Percentiles rank a stretch among this genome's conserved stretches.
Conservation (phyloP, 2,329 filamentous ascomycete genomes). For the Ophiostoma ips region DNA sequence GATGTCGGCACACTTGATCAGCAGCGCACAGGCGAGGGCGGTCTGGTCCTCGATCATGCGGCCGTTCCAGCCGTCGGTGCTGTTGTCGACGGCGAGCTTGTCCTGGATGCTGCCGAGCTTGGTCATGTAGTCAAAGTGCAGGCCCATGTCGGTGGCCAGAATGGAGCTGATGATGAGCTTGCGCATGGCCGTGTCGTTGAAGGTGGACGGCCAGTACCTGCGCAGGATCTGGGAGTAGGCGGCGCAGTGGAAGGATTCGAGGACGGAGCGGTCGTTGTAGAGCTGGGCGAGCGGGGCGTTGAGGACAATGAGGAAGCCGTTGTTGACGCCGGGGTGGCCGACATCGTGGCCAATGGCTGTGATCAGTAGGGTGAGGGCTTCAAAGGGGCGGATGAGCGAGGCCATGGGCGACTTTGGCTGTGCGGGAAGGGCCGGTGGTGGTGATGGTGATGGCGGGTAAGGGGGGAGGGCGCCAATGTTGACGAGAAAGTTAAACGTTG, state of each 20-base stretch:
- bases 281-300: slow-evolving; percentile 88
- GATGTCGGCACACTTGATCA: slow-evolving; percentile 98
- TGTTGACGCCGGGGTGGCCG: slow-evolving; percentile 94
- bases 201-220: slow-evolving; percentile 76
- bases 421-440: slow-evolving; percentile 54
- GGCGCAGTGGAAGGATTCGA: slow-evolving; percentile 95
- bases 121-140: slow-evolving; percentile 95
- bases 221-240: slow-evolving; percentile 93
- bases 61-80: slow-evolving; percentile 60
- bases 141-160: slow-evolving; percentile 89
- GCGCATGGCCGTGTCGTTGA: slow-evolving; percentile 65
- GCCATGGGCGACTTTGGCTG: slow-evolving; percentile 59
- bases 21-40: slow-evolving; percentile 69
- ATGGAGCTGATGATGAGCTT: slow-evolving; percentile 96
- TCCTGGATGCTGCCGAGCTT: slow-evolving; percentile 69
- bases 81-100: slow-evolving; percentile 54
- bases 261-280: slow-evolving; percentile 91
- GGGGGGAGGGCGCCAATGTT: slow-evolving; percentile 61
- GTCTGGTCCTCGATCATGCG: slow-evolving; percentile 64
- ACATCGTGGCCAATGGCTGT: slow-evolving; percentile 98
- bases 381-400: slow-evolving; percentile 66
- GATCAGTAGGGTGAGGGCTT: slow-evolving; percentile 77
- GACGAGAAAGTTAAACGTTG: slow-evolving; percentile 79
- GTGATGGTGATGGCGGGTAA: slow-evolving; percentile 32
- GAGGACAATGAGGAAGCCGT: slow-evolving; percentile 82